Evolutionary conservation across 2,329 filamentous ascomycete genomes (phyloP), one percentile per base, ranked within the genome.

Genomic region (Periglandula ipomoeae): DNA sequence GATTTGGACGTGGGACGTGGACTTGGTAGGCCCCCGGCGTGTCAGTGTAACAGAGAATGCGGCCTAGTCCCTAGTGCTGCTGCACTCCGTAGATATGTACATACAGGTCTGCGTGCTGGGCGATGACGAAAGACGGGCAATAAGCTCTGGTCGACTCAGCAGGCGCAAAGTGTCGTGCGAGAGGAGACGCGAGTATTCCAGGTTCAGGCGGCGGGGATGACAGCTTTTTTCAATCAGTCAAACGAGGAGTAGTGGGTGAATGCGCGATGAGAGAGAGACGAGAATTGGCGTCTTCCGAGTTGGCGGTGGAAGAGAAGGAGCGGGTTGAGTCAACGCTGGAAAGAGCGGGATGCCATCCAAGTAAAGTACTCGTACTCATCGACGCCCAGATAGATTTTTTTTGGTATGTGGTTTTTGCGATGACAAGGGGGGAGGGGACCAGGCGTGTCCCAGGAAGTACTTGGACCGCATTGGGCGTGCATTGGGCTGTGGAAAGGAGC

Each of bases 341-440:
- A 38, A 49, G 46, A 37, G 50, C 43, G 43, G 46, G 46, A 49
- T 38, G 42, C 30, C 47, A 46, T 46, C 32, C 42, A 45, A 30
- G 38, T 50, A 37, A 48, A 49, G 49, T 48, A 48, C 44, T 32
- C 27, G 39, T 30, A 37, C 4, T 37, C 30, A 4, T 27, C 8
- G 24, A 13, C 27, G 23, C 26, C 37, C 24, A 34, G 42, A 38
- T 37, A 34, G 46, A 24, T 46, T 39, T 27, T 41, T 44, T 40
- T 30, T 42, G 26, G 32, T 41, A 45, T 41, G 45, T 27, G 34
- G 10, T 19, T 47, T 47, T 30, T 43, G 49, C 42, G 37, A 49
- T 19, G 30, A 30, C 40, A 30, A 42, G 46, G 32, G 40, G 46
- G 37, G 38, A 44, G 37, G 52, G 50, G 35, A 34, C 42, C 27